Conservation (phyloP, 192 early-diverging fungal species). For the Coemansia aciculifera region DNA sequence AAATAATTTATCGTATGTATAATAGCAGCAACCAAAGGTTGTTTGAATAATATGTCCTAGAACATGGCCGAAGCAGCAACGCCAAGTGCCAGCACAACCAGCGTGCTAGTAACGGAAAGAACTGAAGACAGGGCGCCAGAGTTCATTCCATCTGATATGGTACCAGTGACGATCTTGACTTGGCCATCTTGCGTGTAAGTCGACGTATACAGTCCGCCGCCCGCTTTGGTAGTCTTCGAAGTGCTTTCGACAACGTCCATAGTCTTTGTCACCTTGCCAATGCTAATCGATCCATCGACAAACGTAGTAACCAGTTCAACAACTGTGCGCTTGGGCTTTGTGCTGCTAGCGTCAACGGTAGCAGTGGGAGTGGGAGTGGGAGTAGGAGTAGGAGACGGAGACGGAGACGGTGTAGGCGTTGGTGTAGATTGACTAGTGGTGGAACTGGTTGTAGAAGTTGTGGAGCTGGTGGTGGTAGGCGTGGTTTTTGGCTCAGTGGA, state of each 20-base stretch:
- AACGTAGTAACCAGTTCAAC: slow-evolving; percentile 24
- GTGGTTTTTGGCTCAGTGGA: slow-evolving; percentile 1
- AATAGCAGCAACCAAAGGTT: not conserved
- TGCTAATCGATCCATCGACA: slow-evolving; percentile 29
- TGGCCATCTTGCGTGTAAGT: slow-evolving; percentile 31
- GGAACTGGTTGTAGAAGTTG: not conserved
- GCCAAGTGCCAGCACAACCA: slow-evolving; percentile 5
- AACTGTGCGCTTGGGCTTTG: slow-evolving; percentile 21
- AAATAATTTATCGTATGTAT: not conserved
- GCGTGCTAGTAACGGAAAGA: not conserved
- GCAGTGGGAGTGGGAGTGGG: not conserved
- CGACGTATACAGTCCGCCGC: slow-evolving; percentile 19
- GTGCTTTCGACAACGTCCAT: not conserved
- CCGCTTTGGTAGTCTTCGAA: not conserved
- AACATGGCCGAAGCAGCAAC: not conserved
- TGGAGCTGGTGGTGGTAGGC: not conserved
- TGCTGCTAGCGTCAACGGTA: not conserved
- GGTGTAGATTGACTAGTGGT: not conserved
- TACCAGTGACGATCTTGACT: slow-evolving; percentile 27
- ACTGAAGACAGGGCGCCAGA: not conserved
- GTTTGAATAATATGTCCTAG: not conserved
- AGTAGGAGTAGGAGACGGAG: not conserved
- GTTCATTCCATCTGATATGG: not conserved
- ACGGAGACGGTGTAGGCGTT: not conserved
- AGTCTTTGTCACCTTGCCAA: slow-evolving; percentile 23